Conservation (phyloP, 2,329 filamentous ascomycete genomes). For the Fusarium caatingaense region DNA sequence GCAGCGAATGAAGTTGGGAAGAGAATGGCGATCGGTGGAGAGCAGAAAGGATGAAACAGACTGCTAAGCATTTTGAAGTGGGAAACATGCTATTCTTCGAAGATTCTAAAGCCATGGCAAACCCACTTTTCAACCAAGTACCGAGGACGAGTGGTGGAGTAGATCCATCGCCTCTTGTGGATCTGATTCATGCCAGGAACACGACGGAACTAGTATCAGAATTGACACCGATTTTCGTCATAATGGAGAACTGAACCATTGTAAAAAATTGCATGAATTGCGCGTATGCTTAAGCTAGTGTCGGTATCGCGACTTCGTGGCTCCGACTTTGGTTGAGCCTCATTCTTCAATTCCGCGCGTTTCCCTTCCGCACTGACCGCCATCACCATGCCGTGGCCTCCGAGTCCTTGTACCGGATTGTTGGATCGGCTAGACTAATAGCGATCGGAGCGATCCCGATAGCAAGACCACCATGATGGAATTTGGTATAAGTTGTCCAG, state of each 20-base stretch:
- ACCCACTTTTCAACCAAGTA: not conserved
- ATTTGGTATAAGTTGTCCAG: not conserved
- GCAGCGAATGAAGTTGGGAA: not conserved
- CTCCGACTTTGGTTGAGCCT: not conserved
- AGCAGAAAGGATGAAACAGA: not conserved
- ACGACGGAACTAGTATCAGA: not conserved
- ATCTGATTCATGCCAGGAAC: not conserved
- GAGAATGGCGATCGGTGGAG: not conserved
- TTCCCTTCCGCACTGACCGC: not conserved
- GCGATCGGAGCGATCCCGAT: not conserved
- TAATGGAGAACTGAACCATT: not conserved
- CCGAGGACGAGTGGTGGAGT: slow-evolving; percentile 8
- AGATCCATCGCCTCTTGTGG: not conserved
- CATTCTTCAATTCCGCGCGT: not conserved
- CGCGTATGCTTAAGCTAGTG: not conserved
- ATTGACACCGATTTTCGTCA: not conserved
- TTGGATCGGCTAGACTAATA: not conserved
- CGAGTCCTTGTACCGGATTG: not conserved
- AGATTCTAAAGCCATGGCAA: slow-evolving; percentile 8
- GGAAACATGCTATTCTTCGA: slow-evolving; percentile 18
- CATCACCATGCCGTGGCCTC: not conserved
- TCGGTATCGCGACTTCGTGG: not conserved
- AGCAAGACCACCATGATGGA: not conserved
- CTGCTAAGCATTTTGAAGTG: not conserved
- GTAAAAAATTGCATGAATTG: not conserved